A percentile compares a stretch with the other conserved stretches of the same genome.
Conservation (phyloP, 2,329 filamentous ascomycete genomes). For the Dendryphion nanum region DNA sequence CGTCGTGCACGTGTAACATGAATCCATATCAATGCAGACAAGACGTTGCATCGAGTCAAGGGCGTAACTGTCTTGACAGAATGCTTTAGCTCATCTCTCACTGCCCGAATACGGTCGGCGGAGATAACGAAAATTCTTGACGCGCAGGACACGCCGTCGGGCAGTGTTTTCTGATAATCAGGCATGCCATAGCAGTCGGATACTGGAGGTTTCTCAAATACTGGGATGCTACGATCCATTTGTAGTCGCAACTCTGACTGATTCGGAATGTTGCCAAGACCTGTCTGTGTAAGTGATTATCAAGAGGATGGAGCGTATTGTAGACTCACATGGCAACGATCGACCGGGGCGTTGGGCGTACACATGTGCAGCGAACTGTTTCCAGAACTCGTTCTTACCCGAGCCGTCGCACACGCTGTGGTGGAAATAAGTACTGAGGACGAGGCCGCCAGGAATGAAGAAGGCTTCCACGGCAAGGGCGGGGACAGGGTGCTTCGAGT, state of each 20-base stretch:
- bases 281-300: too few species aligned
- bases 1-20: slow-evolving; percentile 34
- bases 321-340: too few species aligned
- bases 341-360: too few species aligned
- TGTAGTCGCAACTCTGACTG: background rate
- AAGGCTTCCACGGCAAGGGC: slow-evolving; percentile 31
- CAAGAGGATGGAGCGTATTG: too few species aligned
- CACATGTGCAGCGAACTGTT: background rate
- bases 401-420: slow-evolving; percentile 33
- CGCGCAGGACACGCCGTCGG: slow-evolving; percentile 22
- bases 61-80: slow-evolving; percentile 13
- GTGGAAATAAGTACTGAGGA: slow-evolving; percentile 34
- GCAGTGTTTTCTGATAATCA: slow-evolving; percentile 25
- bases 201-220: background rate
- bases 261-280: background rate
- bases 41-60: slow-evolving; percentile 30
- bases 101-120: slow-evolving; percentile 23
- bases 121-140: slow-evolving; percentile 28
- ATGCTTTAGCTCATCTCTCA: slow-evolving; percentile 19
- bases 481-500: slow-evolving; percentile 24
- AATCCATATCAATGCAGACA: slow-evolving; percentile 36
- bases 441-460: slow-evolving; percentile 36
- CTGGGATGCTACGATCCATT: background rate
- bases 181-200: background rate
- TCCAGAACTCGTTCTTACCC: slow-evolving; percentile 9